A percentile compares a stretch with the other conserved stretches of the same genome.
Conservation (phyloP, 805 yeast genomes). For the Torulaspora delbrueckii region DNA sequence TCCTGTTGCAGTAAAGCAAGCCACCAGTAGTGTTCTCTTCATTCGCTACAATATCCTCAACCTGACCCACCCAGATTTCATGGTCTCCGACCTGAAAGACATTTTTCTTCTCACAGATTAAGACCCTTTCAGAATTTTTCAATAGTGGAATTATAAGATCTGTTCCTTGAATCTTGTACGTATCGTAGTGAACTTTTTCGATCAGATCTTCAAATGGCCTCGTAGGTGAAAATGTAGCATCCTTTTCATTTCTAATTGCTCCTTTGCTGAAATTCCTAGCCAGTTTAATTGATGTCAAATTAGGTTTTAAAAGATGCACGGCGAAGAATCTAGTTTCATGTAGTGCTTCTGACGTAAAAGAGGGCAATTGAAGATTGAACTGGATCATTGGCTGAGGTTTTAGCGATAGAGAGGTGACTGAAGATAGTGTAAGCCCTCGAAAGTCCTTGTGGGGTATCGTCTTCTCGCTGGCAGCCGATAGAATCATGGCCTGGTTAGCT, state of each 20-base stretch:
- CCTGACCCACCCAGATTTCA: conserved; percentile 85
- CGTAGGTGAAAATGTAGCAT: conserved; percentile 33
- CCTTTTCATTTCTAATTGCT: conserved; percentile 34
- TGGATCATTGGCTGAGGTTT: conserved; percentile 74
- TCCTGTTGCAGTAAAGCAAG: conserved; percentile 56
- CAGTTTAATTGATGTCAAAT: conserved; percentile 46
- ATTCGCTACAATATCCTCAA: conserved; percentile 47
- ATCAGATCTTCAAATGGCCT: conserved; percentile 51
- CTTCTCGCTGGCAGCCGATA: conserved; percentile 46
- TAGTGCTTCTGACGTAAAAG: conserved; percentile 65
- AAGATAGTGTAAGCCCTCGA: conserved; percentile 76
- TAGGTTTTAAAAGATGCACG: conserved; percentile 69
- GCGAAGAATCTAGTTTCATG: conserved; percentile 60
- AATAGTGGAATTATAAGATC: conserved; percentile 49
- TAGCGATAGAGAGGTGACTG: conserved; percentile 77
- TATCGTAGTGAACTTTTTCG: conserved; percentile 34
- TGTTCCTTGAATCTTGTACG: conserved; percentile 23
- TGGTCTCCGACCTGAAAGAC: conserved; percentile 70
- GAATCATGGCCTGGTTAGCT: conserved; percentile 52
- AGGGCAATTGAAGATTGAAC: conserved; percentile 83
- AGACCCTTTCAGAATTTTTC: conserved; percentile 50
- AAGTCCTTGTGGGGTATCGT: conserved; percentile 19
- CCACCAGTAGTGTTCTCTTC: conserved; percentile 50
- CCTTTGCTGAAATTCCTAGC: conserved; percentile 65
- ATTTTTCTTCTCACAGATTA: conserved; percentile 54